Base-by-base conservation (phyloP, 495 filamentous ascomycete genomes). In the Talaromyces thailandensis region DNA sequence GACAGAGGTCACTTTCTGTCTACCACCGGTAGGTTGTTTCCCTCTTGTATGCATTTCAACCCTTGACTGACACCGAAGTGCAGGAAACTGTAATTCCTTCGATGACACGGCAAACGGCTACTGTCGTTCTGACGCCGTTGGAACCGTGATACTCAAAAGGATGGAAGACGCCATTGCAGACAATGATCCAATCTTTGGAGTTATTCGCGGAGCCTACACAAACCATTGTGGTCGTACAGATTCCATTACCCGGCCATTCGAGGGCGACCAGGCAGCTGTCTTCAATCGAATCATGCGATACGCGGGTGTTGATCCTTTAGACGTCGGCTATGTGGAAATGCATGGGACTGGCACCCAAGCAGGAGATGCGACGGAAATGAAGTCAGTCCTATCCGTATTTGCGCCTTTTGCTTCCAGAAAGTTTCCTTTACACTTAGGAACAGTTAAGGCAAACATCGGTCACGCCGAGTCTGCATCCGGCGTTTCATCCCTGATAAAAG, bases 41-140 rank as follows among this genome's bases (percentile, higher is more conserved):
- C n/a, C 14, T 43, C 12, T 16, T 16, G 0, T 4, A 16, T 40
- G n/a, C 0, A 8, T n/a, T 43, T 6, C n/a, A 43, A 14, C 8
- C 14, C 11, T n/a, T 16, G n/a, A 8, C 14, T 43, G 37, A 43
- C 37, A 43, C 14, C 31, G 1, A 6, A 6, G 14, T 12, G 16
- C 16, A 43, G 37, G 37, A 16, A 43, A 43, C 40, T 92, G 89
- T 71, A 86, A 90, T 31, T 84, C 86, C 0, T 90, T 86, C 58
- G 87, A 89, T 65, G 82, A 90, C 66, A 83, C 76, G 11, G 89
- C 89, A 26, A 86, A 91, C 68, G 89, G 89, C 0, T 93, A 92
- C 68, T 92, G 89, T 69, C 80, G 90, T 66, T 86, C 82, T 6
- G 90, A 93, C 66, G 84, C 79, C 51, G 84, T 88, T 56, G 89